These are phyloP conservation scores for Boletus edulis DNA, from an alignment of 768 basidiomycete species.

Conservation along the genomic window DNA sequence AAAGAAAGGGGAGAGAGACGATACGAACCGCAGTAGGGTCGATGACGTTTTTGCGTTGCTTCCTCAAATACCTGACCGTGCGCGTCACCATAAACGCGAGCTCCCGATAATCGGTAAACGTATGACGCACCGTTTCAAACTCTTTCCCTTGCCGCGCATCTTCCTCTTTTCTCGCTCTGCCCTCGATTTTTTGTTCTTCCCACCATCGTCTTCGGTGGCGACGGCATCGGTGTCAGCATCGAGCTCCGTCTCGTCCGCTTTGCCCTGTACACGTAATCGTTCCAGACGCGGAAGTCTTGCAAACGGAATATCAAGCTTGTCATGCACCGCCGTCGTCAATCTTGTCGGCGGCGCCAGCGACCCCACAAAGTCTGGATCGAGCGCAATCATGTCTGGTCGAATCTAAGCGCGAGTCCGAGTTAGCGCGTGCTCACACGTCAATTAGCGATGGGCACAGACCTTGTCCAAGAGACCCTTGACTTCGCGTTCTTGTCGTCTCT, in stretches of 20 bases:
- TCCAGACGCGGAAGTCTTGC: conserved; percentile 78
- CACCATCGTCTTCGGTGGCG: conserved; percentile 22
- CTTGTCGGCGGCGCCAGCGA: conserved; percentile 61
- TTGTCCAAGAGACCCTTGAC: conserved; percentile 90
- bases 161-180: conserved; percentile 59
- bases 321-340: conserved; percentile 48
- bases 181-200: conserved; percentile 17
- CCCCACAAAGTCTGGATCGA: conserved; percentile 76
- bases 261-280: conserved; percentile 55
- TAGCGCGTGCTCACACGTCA: neutral
- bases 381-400: conserved; percentile 87
- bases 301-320: conserved; percentile 54
- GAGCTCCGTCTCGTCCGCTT: conserved; percentile 66
- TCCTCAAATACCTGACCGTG: conserved; percentile 60
- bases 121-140: conserved; percentile 62
- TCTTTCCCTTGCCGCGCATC: conserved; percentile 88
- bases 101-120: neutral
- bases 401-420: conserved; percentile 46
- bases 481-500: conserved; percentile 82
- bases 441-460: conserved; percentile 34
- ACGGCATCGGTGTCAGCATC: conserved; percentile 34
- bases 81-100: neutral
- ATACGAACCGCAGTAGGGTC: conserved; percentile 69
- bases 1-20: neutral
- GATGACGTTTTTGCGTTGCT: conserved; percentile 93